Evolutionary conservation across 2,329 filamentous ascomycete species (phyloP), one percentile per base, ranked within the genome.

Genomic region (Diaporthe sp.): DNA sequence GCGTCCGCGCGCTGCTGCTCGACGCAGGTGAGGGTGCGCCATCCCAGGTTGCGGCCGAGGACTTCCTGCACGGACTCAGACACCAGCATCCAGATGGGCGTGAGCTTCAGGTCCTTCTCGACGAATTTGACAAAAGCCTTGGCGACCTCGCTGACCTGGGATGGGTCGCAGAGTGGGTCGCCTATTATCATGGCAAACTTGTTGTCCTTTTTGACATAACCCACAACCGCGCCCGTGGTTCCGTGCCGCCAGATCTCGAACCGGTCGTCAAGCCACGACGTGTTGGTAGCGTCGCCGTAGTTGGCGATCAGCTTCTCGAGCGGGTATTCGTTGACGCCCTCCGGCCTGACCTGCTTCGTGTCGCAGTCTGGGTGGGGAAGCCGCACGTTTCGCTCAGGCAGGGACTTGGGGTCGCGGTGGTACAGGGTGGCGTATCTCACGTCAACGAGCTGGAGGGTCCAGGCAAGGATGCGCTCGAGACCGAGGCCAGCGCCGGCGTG

Each of bases 211-310:
- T 91, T 90, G 2, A 97, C 94, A 80, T 94, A 98, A 15, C 95
- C 94, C 44, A 98, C 89, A 7, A 95, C 95, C 0, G 95, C 96
- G 65, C 96, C 96, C 2, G 94, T 96, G 44, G 86, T 82, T 30
- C 89, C 85, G 80, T 98, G 94, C 39, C 96, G 92, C 94, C 95
- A 98, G 73, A 97, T 92, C 80, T 94, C 89, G 82, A 96, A 98
- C 9, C 95, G 92, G 9, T 95, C 94, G 81, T 98, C 96, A 10
- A 97, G 90, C 95, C 95, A 98, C 0, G 95, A 97, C 0, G 96
- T 98, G 80, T 97, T 97, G 65, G 95, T 95, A 2, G 96, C 95
- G 83, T 98, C 96, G 76, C 96, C 96, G 78, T 98, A 98, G 83
- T 98, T 98, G 80, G 95, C 95, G 82, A 98, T 95, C 55, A 98